Conservation (phyloP, 148 eudicot species). For the Beta vulgaris region DNA sequence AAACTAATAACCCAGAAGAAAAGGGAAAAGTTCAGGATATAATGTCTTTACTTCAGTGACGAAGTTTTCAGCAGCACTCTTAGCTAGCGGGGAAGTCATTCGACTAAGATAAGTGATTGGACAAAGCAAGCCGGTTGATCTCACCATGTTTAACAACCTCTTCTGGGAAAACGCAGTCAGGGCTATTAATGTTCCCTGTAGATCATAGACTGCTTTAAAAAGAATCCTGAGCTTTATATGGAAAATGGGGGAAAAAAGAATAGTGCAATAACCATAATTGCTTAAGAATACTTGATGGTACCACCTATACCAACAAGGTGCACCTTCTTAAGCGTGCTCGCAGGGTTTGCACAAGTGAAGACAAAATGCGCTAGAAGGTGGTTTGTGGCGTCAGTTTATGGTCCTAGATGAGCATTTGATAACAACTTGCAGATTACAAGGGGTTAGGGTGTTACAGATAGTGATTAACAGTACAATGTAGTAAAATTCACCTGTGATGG, state of each 20-base stretch:
- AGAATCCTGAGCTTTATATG: not conserved
- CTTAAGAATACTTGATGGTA: too few species aligned
- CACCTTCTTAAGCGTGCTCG: too few species aligned
- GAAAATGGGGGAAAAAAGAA: not conserved
- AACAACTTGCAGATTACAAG: too few species aligned
- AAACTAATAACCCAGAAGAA: not conserved
- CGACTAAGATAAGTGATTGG: constrained; percentile 56
- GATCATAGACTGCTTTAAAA: not conserved
- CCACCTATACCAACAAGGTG: too few species aligned
- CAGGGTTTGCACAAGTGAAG: too few species aligned
- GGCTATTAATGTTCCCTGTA: constrained; percentile 61
- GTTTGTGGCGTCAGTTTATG: too few species aligned
- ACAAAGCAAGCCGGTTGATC: constrained; percentile 53
- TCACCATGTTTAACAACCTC: constrained; percentile 38
- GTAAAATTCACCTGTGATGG: constrained; percentile 40
- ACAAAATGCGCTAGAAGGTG: too few species aligned
- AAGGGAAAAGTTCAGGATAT: not conserved
- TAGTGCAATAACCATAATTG: too few species aligned
- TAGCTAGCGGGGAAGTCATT: constrained; percentile 59
- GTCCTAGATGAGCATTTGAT: too few species aligned
- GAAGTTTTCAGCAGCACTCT: constrained; percentile 47
- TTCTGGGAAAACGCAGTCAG: constrained; percentile 51
- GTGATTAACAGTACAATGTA: not conserved
- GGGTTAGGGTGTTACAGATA: too few species aligned
- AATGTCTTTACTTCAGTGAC: constrained; percentile 45